Evolutionary conservation across 1,284 basidiomycete genomes (phyloP), one percentile per base, ranked within the genome.

Genomic region (Trametes versicolor): DNA sequence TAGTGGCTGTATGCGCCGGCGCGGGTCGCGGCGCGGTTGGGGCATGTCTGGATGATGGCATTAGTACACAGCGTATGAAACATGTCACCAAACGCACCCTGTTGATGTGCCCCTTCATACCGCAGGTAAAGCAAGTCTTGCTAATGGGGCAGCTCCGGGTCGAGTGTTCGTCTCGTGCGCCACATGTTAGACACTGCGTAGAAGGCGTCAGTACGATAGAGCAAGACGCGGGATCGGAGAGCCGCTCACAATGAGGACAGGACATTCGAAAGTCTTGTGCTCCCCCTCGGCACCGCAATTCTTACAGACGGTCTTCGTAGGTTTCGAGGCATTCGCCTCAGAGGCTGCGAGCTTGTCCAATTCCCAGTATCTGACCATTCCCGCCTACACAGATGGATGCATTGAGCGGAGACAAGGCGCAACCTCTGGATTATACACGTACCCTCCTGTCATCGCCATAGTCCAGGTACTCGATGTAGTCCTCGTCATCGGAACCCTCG

Each of bases 111-210:
- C 96, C 96, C 73, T 92, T 90, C 85, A 91, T 90, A 32, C 94
- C 94, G 73, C 96, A 98, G 3, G 84, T 86, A 75, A 90, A 97
- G 74, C 96, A 97, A 6, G 87, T 89, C 73, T 96, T 90, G 74
- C 88, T 90, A 64, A 94, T 90, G 0, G 95, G 94, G 77, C 96
- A 98, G 60, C 89, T 87, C 60, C 90, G 83, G 7, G 95, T 93
- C 7, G 85, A 81, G 75, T 98, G 96, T 67, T 96, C 93, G 73
- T 97, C 89, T 61, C 91, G 86, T 19, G 86, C 93, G 58, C 96
- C 96, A 73, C 96, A 98, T 12, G 92, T 95, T 36, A 93, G 78
- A 75, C 96, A 98, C 94, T 97, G 75, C 96, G 97, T 97, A 60
- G 3, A 27, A 15, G 39, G 21, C 59, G 59, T 66, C 23, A 51